Percentiles rank a stretch among this genome's conserved stretches.
These are phyloP conservation scores for Pseudogymnoascus sp. DNA, from an alignment of 2,329 filamentous ascomycete genomes.

Conservation along the genomic window DNA sequence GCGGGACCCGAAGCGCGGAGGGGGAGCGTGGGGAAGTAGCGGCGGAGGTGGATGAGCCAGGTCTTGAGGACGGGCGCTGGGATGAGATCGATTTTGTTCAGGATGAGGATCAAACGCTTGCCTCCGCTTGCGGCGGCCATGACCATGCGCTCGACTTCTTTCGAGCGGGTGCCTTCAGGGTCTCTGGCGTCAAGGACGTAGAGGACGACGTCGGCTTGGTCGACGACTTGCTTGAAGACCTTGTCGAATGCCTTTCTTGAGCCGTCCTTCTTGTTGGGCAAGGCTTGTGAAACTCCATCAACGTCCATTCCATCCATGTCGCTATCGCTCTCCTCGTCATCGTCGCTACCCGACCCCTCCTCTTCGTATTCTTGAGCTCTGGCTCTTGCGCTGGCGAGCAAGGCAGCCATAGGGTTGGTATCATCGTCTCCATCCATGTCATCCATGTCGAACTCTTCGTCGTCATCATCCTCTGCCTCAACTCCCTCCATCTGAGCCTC, in stretches of 20 bases:
- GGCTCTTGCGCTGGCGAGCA: conserved; percentile 73
- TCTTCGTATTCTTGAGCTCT: conserved; percentile 67
- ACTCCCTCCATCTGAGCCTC: conserved; percentile 38
- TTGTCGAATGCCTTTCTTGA: conserved; percentile 90
- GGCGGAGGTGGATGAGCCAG: conserved; percentile 77
- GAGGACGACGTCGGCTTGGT: conserved; percentile 80
- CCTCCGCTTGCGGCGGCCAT: conserved; percentile 78
- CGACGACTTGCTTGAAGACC: conserved; percentile 88
- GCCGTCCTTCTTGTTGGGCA: conserved; percentile 47
- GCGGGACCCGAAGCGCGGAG: conserved; percentile 76
- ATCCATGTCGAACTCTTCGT: conserved; percentile 42
- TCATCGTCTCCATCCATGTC: conserved; percentile 50
- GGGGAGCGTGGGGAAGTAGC: conserved; percentile 85
- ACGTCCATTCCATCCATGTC: conserved; percentile 39
- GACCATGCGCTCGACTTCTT: conserved; percentile 81
- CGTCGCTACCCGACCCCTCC: conserved; percentile 38
- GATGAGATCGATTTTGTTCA: conserved; percentile 94
- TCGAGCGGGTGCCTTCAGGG: conserved; percentile 81
- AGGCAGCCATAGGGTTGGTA: conserved; percentile 84
- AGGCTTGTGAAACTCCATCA: conserved; percentile 41
- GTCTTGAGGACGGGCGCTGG: conserved; percentile 72
- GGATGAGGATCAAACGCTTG: conserved; percentile 81
- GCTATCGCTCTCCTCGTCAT: conserved; percentile 45
- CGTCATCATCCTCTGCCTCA: conserved; percentile 39
- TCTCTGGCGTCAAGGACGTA: conserved; percentile 92